These are phyloP conservation scores for Aspergillus sergii DNA, from an alignment of 2,329 filamentous ascomycete species.

Conservation along the genomic window DNA sequence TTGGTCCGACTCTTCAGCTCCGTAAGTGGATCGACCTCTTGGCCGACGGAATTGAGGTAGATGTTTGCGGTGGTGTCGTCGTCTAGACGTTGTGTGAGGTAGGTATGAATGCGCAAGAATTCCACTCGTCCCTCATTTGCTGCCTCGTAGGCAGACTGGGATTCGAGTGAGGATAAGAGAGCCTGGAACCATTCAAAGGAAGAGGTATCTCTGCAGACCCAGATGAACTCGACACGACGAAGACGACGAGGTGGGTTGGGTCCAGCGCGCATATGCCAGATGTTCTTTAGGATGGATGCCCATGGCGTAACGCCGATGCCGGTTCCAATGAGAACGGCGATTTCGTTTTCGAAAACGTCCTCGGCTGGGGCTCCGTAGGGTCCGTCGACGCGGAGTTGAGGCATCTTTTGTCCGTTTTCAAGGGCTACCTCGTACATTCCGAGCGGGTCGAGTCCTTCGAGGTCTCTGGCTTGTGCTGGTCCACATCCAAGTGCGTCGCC, in stretches of 20 bases:
- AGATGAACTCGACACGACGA: constrained; percentile 96
- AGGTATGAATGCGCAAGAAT: constrained; percentile 97
- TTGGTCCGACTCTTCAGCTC: constrained; percentile 89
- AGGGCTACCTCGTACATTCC: constrained; percentile 98
- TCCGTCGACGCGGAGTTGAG: constrained; percentile 83
- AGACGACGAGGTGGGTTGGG: constrained; percentile 88
- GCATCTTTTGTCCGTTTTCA: constrained; percentile 91
- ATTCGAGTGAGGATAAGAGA: constrained; percentile 84
- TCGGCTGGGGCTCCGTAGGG: constrained; percentile 96
- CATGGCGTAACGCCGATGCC: constrained; percentile 87
- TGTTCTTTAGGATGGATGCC: constrained; percentile 90
- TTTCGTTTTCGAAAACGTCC: constrained; percentile 93
- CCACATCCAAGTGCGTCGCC: constrained; percentile 94
- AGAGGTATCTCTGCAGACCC: constrained; percentile 93
- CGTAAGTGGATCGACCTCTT: constrained; percentile 84
- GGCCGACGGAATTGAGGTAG: constrained; percentile 90
- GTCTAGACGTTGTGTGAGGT: constrained; percentile 91
- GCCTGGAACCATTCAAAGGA: constrained; percentile 99
- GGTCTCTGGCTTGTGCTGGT: constrained; percentile 80
- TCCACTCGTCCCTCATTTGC: constrained; percentile 60
- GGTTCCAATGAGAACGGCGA: constrained; percentile 76
- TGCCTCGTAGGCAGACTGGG: constrained; percentile 74
- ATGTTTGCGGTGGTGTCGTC: constrained; percentile 94
- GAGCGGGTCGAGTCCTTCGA: constrained; percentile 86
- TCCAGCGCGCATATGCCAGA: constrained; percentile 90